Evolutionary conservation across 495 filamentous ascomycete genomes (phyloP).

Genomic region (Penicillium atrosanguineum): DNA sequence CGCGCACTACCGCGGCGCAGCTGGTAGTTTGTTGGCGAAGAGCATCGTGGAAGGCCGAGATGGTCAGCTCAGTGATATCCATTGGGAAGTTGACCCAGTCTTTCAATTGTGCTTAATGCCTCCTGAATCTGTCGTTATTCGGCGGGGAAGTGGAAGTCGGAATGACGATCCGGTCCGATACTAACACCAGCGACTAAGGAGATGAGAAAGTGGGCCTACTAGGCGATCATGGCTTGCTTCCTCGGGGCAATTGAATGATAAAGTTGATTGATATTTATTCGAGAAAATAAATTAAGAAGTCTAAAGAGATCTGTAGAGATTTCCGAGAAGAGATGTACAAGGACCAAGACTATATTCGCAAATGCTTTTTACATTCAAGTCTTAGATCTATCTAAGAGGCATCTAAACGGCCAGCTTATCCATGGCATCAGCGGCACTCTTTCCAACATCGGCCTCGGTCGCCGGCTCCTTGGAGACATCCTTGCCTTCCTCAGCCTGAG

Average conservation of each 20-base stretch:
- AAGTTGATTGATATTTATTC: too few species aligned
- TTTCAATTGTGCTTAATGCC: background rate
- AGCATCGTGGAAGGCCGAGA: constrained; percentile 50
- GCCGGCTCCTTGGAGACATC: background rate
- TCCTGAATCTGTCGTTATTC: background rate
- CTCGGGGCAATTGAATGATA: too few species aligned
- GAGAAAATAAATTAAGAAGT: too few species aligned
- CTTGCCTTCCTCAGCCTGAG: background rate
- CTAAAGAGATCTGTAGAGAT: too few species aligned
- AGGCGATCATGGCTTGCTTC: too few species aligned
- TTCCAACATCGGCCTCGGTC: background rate
- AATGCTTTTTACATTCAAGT: background rate
- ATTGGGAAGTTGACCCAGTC: background rate
- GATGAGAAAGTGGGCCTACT: too few species aligned
- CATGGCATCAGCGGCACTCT: background rate
- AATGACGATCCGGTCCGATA: background rate
- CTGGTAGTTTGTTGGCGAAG: constrained; percentile 47
- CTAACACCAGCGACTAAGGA: too few species aligned
- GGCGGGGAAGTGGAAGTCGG: background rate
- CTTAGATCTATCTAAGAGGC: background rate
- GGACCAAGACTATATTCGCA: background rate
- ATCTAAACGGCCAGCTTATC: background rate
- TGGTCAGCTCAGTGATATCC: constrained; percentile 55
- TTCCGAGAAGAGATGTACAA: too few species aligned
- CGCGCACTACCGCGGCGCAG: constrained; percentile 50